These are phyloP conservation scores for Syzygium syzygioides DNA, from an alignment of 441 rosid genomes.

Conservation along the genomic window DNA sequence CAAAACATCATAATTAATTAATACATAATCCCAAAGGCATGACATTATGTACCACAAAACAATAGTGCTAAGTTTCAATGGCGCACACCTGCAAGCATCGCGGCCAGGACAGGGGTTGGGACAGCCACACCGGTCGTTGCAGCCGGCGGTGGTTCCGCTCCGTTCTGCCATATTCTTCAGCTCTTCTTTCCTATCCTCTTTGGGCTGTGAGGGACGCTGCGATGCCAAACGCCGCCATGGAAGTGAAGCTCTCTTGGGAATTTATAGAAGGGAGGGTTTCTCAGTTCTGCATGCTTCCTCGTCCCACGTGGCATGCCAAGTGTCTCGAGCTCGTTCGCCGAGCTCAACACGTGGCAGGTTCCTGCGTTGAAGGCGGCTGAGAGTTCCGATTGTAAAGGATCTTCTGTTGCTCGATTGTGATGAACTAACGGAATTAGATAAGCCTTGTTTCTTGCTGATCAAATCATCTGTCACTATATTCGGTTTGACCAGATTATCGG, in stretches of 20 bases:
- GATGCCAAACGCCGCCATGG: neutral
- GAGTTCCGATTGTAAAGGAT: neutral
- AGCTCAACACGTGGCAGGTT: neutral
- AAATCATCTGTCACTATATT: neutral
- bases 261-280: neutral
- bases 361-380: neutral
- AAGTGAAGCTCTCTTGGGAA: neutral
- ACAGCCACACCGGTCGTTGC: constrained; percentile 52
- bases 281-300: neutral
- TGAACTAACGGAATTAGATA: neutral
- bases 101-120: constrained; percentile 58
- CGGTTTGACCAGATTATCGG: neutral
- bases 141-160: constrained; percentile 6
- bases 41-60: neutral
- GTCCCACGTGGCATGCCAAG: neutral
- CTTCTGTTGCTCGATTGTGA: neutral
- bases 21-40: neutral
- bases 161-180: neutral
- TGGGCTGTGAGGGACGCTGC: neutral
- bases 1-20: neutral
- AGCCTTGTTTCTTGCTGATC: neutral
- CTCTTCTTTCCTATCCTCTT: neutral
- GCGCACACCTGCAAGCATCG: constrained; percentile 26
- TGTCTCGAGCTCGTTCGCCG: neutral
- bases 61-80: neutral